Base-by-base conservation (phyloP, 169 alveolate species). In the Plasmodium ovale region DNA sequence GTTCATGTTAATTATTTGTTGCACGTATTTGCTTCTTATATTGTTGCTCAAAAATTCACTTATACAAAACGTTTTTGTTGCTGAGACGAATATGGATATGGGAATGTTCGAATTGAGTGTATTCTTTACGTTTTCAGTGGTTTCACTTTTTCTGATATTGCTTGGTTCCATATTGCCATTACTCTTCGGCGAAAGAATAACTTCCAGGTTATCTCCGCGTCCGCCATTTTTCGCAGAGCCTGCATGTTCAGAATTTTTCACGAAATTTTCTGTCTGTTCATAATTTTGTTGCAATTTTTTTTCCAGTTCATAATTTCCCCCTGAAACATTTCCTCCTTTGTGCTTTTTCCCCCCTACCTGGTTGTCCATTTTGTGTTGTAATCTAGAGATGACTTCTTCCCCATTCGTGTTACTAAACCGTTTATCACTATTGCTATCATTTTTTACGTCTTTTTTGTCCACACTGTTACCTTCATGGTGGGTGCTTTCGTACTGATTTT, bases 51-150 rank as follows among this genome's bases (percentile, higher is more conserved):
- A 62, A 84, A 84, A 84, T 23, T 84, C 91, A 27, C 74, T 68
- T 31, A 84, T 84, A 33, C 72, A 47, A 31, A 68, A 59, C 7
- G 91, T 84, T 84, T 84, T 84, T 37, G 91, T 84, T 2, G 91
- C 72, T 35, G 91, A 84, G 16, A 84, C 91, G 42, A 84, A 84
- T 54, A 84, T 84, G 1, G 73, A 19, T 21, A 84, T 84, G 19
- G 91, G 91, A 23, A 84, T 84, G 29, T 84, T 84, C 49, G 87
- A 68, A 44, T 58, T 27, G 19, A 84, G 44, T 0, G 91, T 84
- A 31, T 84, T 84, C 37, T 68, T 84, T 69, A 53, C 42, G 35
- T 84, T 84, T 67, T 84, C 60, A n/a, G 21, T 60, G 9, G 44
- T 42, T 10, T 59, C 87, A 39, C 33, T 23, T 25, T 79, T 44